phyloP scores from a whole-genome alignment of 2,329 filamentous ascomycete species.

The Didymella pinodella region DNA sequence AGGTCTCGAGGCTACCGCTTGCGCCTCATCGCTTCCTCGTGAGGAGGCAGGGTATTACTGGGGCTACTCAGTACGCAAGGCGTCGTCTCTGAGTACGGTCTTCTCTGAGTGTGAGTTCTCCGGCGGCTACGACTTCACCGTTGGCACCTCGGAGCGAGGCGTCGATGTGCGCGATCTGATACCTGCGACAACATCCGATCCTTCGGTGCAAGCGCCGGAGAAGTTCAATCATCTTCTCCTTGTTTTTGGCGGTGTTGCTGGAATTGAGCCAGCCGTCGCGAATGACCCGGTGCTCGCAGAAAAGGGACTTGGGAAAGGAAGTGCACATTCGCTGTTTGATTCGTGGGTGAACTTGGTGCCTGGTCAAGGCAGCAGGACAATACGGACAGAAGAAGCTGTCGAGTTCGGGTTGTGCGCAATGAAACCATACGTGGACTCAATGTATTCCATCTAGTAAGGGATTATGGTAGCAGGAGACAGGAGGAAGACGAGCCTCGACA shows the following conservation, averaged over 20 bases:
- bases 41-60: conserved; percentile 85
- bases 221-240: conserved; percentile 76
- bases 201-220: conserved; percentile 35
- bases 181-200: conserved; percentile 23
- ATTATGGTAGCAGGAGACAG: too few species aligned
- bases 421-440: conserved; percentile 54
- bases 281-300: conserved; percentile 66
- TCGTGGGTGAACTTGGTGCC: conserved; percentile 84
- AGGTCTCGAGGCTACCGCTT: conserved; percentile 62
- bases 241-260: conserved; percentile 81
- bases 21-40: conserved; percentile 73
- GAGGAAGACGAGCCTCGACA: too few species aligned
- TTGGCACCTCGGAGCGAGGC: conserved; percentile 85
- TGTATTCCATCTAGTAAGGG: conserved; percentile 14
- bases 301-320: conserved; percentile 70
- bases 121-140: conserved; percentile 80
- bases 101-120: conserved; percentile 80
- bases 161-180: conserved; percentile 53
- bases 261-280: conserved; percentile 76
- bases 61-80: conserved; percentile 77
- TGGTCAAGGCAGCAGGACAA: conserved; percentile 80
- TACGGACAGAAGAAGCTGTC: conserved; percentile 83
- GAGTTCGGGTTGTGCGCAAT: conserved; percentile 77
- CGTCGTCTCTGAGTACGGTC: conserved; percentile 71
- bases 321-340: conserved; percentile 78